phyloP scores from a whole-genome alignment of 2,329 filamentous ascomycete genomes.

The Pochonia chlamydosporia region DNA sequence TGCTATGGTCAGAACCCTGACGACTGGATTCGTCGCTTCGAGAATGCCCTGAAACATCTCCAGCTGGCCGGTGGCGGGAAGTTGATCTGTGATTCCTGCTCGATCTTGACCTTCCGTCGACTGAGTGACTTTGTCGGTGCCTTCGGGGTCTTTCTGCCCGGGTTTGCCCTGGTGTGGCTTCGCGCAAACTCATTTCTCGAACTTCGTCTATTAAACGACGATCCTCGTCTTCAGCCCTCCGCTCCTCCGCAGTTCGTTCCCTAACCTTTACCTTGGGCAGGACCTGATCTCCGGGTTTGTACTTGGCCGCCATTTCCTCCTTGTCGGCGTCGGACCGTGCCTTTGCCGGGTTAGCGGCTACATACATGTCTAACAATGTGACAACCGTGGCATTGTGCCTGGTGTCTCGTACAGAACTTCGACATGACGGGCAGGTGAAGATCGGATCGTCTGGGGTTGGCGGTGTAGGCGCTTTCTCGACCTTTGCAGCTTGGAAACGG shows the following conservation, averaged over 20 bases:
- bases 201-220: conserved; percentile 65
- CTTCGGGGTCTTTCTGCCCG: conserved; percentile 22
- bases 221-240: conserved; percentile 58
- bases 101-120: conserved; percentile 22
- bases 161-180: conserved; percentile 48
- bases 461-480: conserved; percentile 43
- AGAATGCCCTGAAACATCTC: conserved; percentile 16
- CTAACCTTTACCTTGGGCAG: conserved; percentile 54
- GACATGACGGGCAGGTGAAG: conserved; percentile 91
- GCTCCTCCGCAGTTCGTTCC: conserved; percentile 47
- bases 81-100: conserved; percentile 25
- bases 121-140: conserved; percentile 30
- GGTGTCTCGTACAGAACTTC: conserved; percentile 78
- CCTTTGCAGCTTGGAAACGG: conserved; percentile 63
- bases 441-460: conserved; percentile 41
- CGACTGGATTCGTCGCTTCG: conserved; percentile 19
- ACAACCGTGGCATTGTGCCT: conserved; percentile 86
- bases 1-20: conserved; percentile 28
- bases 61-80: conserved; percentile 20
- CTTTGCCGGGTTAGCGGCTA: conserved; percentile 72
- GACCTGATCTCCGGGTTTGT: conserved; percentile 76
- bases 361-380: conserved; percentile 82
- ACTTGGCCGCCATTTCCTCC: conserved; percentile 67
- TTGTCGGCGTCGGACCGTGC: conserved; percentile 67
- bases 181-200: conserved; percentile 66